Evolutionary conservation across 2,329 filamentous ascomycete genomes (phyloP).

Genomic region (Ascochyta clinopodiicola): DNA sequence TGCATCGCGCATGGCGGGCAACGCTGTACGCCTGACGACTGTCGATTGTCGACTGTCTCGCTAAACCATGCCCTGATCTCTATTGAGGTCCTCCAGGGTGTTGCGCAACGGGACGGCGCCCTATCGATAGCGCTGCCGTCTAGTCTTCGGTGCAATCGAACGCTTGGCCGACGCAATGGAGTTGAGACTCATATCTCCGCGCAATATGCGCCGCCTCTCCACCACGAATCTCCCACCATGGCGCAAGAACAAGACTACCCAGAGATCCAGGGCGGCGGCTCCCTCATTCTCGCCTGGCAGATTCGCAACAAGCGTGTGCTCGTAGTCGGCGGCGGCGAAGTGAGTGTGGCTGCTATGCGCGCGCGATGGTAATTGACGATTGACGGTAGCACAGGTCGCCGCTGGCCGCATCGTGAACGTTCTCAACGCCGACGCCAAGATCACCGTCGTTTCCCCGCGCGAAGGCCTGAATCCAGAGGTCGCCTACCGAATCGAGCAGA

Average conservation of each 20-base stretch:
- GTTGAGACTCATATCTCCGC: slow-evolving; percentile 33
- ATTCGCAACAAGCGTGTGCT: slow-evolving; percentile 85
- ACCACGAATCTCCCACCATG: slow-evolving; percentile 48
- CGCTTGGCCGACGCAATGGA: slow-evolving; percentile 19
- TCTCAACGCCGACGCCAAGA: slow-evolving; percentile 90
- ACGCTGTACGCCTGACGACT: slow-evolving; percentile 2
- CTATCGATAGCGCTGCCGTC: slow-evolving; percentile 7
- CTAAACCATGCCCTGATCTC: too few relatives aligned
- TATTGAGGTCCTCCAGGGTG: too few relatives aligned
- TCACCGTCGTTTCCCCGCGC: slow-evolving; percentile 82
- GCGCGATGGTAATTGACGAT: slow-evolving; percentile 34
- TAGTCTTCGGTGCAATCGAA: slow-evolving; percentile 8
- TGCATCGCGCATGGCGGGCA: slow-evolving; percentile 14
- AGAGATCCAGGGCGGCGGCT: slow-evolving; percentile 85
- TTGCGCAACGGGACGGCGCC: too few relatives aligned
- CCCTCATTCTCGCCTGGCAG: slow-evolving; percentile 95
- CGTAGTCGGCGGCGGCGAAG: slow-evolving; percentile 95
- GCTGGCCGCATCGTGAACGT: slow-evolving; percentile 92
- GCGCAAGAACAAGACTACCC: slow-evolving; percentile 65
- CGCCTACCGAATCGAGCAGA: slow-evolving; percentile 75
- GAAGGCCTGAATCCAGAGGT: slow-evolving; percentile 89
- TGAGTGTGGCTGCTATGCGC: slow-evolving; percentile 52
- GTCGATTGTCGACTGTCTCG: neutral
- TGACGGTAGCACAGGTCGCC: slow-evolving; percentile 73
- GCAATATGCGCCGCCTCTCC: slow-evolving; percentile 21